Percentiles rank a stretch among this genome's conserved stretches.
phyloP scores from a whole-genome alignment of 1,284 basidiomycete species.

The Papiliotrema terrestris region DNA sequence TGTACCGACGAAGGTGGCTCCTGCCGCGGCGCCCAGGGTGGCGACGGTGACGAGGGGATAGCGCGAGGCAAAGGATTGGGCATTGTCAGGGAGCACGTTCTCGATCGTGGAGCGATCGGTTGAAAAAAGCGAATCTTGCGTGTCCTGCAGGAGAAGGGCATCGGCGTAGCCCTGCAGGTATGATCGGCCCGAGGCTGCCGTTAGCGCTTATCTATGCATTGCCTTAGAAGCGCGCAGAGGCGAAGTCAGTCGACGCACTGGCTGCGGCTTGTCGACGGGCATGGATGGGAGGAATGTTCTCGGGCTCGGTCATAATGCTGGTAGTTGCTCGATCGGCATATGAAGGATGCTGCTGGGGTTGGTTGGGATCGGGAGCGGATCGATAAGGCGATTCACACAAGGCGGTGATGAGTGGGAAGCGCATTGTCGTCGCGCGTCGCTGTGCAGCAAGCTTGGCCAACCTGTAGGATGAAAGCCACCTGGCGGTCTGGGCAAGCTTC shows the following conservation, averaged over 20 bases:
- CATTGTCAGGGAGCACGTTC: background rate
- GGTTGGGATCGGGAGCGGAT: background rate
- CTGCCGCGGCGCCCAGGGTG: background rate
- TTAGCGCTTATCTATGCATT: no score
- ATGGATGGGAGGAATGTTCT: no score
- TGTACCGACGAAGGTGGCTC: background rate
- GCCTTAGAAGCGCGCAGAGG: no score
- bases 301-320: no score
- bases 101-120: background rate
- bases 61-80: background rate
- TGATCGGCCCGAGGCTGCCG: background rate
- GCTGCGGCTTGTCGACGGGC: no score
- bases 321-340: no score
- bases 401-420: background rate
- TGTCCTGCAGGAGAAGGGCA: background rate
- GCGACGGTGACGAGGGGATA: slow-evolving; percentile 3
- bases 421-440: background rate
- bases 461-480: no score
- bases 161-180: background rate
- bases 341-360: no score
- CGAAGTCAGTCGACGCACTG: no score
- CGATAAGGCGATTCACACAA: background rate
- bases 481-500: no score
- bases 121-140: background rate
- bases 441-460: no score